Evolutionary conservation across 2,329 filamentous ascomycete genomes (phyloP).

Genomic region (Colletotrichum zoysiae): DNA sequence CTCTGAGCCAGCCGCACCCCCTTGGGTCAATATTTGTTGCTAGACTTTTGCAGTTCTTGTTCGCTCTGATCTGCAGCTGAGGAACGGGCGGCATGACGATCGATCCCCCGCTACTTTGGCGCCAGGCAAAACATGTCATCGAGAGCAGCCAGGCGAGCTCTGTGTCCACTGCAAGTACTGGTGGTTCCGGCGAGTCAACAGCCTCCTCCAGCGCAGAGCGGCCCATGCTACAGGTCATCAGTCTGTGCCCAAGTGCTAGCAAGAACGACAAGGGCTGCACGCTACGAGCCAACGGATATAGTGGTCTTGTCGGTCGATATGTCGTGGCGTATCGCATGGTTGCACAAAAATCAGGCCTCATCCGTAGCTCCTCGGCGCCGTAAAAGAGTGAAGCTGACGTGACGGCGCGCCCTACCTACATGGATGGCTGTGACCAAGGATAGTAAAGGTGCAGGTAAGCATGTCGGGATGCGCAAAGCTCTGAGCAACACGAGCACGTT

Average conservation of each 20-base stretch:
- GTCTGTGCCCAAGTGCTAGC: slow-evolving; percentile 27
- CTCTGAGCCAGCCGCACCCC: slow-evolving; percentile 21
- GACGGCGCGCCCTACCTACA: slow-evolving; percentile 30
- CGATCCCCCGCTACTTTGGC: slow-evolving; percentile 1
- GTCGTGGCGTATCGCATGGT: slow-evolving; percentile 5
- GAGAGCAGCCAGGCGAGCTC: slow-evolving; percentile 28
- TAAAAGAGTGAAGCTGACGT: slow-evolving; percentile 21
- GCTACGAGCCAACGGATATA: slow-evolving; percentile 8
- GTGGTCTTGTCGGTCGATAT: neutral
- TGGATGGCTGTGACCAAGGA: slow-evolving; percentile 18
- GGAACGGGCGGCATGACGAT: slow-evolving; percentile 14
- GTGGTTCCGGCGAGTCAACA: slow-evolving; percentile 36
- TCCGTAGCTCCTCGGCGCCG: slow-evolving; percentile 9
- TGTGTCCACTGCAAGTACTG: slow-evolving; percentile 34
- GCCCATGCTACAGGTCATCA: slow-evolving; percentile 30
- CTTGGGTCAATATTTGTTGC: slow-evolving; percentile 8
- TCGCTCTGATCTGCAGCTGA: slow-evolving; percentile 19
- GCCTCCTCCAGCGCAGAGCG: slow-evolving; percentile 28
- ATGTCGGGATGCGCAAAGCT: slow-evolving; percentile 17
- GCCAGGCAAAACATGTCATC: slow-evolving; percentile 26
- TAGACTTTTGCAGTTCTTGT: slow-evolving; percentile 12
- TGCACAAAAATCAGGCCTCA: slow-evolving; percentile 10
- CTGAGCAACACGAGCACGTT: slow-evolving; percentile 29
- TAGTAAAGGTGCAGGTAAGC: slow-evolving; percentile 12
- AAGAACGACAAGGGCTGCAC: slow-evolving; percentile 10